Conservation (phyloP, 2,329 filamentous ascomycete species). For the Fulvia fulva region DNA sequence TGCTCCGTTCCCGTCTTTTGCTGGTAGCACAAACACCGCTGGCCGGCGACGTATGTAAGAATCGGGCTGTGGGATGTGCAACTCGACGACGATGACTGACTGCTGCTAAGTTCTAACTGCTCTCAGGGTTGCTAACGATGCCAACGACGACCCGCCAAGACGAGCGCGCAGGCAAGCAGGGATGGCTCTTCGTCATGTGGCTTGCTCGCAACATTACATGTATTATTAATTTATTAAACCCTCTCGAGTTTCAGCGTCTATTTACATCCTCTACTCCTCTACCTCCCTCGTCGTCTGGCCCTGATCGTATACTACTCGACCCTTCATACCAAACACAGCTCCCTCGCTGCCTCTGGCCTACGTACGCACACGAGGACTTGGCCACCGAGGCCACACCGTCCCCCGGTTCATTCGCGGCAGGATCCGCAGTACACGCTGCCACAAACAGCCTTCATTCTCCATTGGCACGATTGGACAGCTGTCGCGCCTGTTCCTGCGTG, state of each 20-base stretch:
- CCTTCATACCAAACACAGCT: not conserved
- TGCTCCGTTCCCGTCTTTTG: not conserved
- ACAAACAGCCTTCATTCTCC: not conserved
- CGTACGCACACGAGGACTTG: not conserved
- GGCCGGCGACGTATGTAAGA: not conserved
- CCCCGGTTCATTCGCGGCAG: not conserved
- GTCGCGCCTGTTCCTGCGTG: conserved; percentile 2
- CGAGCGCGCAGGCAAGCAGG: not conserved
- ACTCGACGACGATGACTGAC: not conserved
- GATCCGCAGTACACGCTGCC: not conserved
- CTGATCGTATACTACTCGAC: not conserved
- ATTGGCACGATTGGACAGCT: not conserved
- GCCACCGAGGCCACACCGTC: not conserved
- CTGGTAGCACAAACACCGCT: not conserved
- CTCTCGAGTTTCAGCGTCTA: not conserved
- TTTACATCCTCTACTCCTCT: not conserved
- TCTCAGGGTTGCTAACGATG: not conserved
- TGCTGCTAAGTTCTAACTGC: not conserved
- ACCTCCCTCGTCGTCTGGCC: not conserved
- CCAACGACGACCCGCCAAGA: not conserved
- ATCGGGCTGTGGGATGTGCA: not conserved
- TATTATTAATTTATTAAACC: not conserved
- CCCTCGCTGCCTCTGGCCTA: not conserved
- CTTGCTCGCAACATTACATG: not conserved
- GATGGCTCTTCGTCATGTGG: not conserved